Evolutionary conservation across 441 rosid genomes (phyloP), one percentile per base, ranked within the genome.

Genomic region (Hura crepitans): DNA sequence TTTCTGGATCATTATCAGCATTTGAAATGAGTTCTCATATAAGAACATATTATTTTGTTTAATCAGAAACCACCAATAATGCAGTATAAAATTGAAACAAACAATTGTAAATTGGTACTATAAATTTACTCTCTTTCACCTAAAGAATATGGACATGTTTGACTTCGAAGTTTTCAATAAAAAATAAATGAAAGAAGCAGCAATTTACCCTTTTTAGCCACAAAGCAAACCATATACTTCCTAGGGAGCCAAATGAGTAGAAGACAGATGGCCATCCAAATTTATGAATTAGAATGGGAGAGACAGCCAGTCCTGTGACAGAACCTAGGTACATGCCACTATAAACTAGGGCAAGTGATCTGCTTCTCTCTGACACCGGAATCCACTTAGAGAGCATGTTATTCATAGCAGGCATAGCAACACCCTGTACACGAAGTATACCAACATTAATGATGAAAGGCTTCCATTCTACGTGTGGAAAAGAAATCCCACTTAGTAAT

Each of bases 341-440:
- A 59, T 94, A 94, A 66, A 94, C 99, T 4, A 92, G 78, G 37
- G 98, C 91, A 74, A 91, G 95, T 25, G 99, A 90, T 78, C 97
- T 85, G 87, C 99, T 94, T 84, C 99, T 88, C 81, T 94, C 99
- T 27, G 97, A 92, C 76, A 94, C 97, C 46, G 99, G 97, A 85
- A 94, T 86, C 99, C 99, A 94, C 85, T 84, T 92, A 37, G 99
- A 94, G 72, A 94, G 87, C 71, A 94, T 77, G 86, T 92, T 94
- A 84, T 94, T 94, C 99, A 94, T 94, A 57, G 99, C 97, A 77
- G 99, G 99, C 99, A 94, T 94, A 57, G 99, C 99, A 77, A 94
- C 99, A 76, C 99, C 99, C 99, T 94, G 89, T 12, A 74, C 27
- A 73, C 31, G 72, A 81, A 68, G 68, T 51, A 77, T 59, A 59